Evolutionary conservation across 2,329 filamentous ascomycete genomes (phyloP).

Genomic region (Thyridium curvatum): DNA sequence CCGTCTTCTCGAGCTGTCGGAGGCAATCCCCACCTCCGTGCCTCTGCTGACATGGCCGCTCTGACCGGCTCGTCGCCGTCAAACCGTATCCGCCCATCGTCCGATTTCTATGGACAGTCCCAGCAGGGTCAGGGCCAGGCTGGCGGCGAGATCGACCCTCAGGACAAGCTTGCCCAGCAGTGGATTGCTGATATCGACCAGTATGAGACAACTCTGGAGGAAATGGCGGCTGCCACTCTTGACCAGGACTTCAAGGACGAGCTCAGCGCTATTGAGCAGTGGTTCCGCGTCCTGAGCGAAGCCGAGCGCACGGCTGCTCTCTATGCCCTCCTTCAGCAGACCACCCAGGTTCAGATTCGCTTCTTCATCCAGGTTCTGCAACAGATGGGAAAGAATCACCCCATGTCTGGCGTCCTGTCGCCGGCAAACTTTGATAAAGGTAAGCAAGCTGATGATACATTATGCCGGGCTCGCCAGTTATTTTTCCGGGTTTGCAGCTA

Average conservation of each 20-base stretch:
- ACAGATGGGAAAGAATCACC: conserved; percentile 98
- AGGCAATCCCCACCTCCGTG: conserved; percentile 73
- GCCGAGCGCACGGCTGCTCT: conserved; percentile 92
- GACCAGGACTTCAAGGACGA: conserved; percentile 99
- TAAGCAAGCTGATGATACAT: conserved; percentile 30
- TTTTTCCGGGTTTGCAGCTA: conserved; percentile 3
- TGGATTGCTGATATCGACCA: conserved; percentile 99
- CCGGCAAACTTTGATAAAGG: conserved; percentile 96
- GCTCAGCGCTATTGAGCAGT: conserved; percentile 97
- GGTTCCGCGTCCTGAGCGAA: conserved; percentile 96
- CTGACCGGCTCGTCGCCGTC: conserved; percentile 60
- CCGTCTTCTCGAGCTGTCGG: conserved; percentile 73
- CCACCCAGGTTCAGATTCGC: conserved; percentile 95
- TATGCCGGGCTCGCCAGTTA: background rate
- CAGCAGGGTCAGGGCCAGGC: conserved; percentile 62
- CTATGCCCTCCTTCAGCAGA: conserved; percentile 94
- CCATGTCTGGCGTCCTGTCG: conserved; percentile 91
- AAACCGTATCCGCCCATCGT: conserved; percentile 84
- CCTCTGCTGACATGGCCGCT: conserved; percentile 91
- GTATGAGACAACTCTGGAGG: conserved; percentile 96
- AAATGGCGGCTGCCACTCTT: conserved; percentile 97
- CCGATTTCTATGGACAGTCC: conserved; percentile 83
- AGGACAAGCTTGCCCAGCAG: conserved; percentile 92
- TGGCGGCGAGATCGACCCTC: conserved; percentile 68
- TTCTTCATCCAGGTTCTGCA: conserved; percentile 99